Evolutionary conservation across 768 basidiomycete species (phyloP).

Genomic region (Mycena maculata): DNA sequence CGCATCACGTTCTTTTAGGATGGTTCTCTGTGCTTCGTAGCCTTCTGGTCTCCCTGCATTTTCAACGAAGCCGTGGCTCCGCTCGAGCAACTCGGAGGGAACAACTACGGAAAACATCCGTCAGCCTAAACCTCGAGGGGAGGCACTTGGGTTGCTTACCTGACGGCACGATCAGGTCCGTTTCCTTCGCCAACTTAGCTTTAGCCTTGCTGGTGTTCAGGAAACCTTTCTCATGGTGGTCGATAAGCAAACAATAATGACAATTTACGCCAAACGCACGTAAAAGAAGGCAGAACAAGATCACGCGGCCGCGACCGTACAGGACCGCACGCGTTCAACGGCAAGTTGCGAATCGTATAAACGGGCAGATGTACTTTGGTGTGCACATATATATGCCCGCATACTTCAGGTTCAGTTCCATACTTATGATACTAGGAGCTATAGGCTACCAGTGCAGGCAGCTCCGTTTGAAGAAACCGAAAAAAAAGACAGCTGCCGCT

Average conservation of each 20-base stretch:
- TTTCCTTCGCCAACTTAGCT: constrained; percentile 14
- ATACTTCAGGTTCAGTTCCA: too few species aligned
- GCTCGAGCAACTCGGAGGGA: background rate
- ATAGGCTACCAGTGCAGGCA: too few species aligned
- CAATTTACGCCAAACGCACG: background rate
- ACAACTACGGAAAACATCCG: background rate
- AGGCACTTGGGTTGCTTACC: constrained; percentile 11
- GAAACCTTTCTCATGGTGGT: constrained; percentile 20
- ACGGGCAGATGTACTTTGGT: too few species aligned
- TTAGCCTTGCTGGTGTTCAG: constrained; percentile 18
- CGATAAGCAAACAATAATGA: background rate
- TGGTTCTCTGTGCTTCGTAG: background rate
- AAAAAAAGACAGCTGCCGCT: too few species aligned
- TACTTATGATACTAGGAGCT: too few species aligned
- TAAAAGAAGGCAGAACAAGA: background rate
- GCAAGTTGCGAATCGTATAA: too few species aligned
- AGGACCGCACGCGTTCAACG: too few species aligned
- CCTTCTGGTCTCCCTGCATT: constrained; percentile 16
- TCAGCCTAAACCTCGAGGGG: background rate
- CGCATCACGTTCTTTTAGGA: constrained; percentile 2
- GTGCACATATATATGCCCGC: too few species aligned
- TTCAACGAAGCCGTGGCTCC: constrained; percentile 1
- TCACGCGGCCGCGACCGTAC: too few species aligned
- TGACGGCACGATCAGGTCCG: constrained; percentile 3
- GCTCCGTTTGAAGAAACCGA: too few species aligned